Percentiles rank a stretch among this genome's conserved stretches.
phyloP scores from a whole-genome alignment of 2,329 filamentous ascomycete genomes.

The Tetracladium maxilliforme region DNA sequence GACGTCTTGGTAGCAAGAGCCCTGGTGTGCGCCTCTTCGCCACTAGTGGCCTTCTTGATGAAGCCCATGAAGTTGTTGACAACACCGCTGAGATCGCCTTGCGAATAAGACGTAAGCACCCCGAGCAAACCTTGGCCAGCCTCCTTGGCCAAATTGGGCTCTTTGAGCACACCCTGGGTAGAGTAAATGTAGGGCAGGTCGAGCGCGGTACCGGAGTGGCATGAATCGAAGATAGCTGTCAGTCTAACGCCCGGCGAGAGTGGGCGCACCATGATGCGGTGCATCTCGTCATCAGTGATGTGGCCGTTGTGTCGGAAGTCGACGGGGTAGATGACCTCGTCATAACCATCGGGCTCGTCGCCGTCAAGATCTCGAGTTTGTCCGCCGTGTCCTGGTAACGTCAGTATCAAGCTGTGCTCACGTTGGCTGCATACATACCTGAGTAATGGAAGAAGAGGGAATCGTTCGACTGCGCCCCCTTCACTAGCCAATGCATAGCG shows the following conservation, averaged over 20 bases:
- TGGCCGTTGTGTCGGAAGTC: slow-evolving; percentile 69
- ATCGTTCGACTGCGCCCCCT: slow-evolving; percentile 83
- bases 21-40: slow-evolving; percentile 64
- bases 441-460: slow-evolving; percentile 98
- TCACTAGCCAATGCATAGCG: slow-evolving; percentile 96
- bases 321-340: slow-evolving; percentile 74
- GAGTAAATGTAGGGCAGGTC: slow-evolving; percentile 57
- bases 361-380: slow-evolving; percentile 68
- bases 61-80: slow-evolving; percentile 67
- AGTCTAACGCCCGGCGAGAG: slow-evolving; percentile 71
- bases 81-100: slow-evolving; percentile 73
- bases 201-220: slow-evolving; percentile 51
- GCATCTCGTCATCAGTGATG: slow-evolving; percentile 66
- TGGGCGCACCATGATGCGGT: slow-evolving; percentile 61
- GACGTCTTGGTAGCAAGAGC: slow-evolving; percentile 83
- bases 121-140: slow-evolving; percentile 48
- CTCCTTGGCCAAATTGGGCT: slow-evolving; percentile 53
- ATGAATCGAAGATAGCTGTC: slow-evolving; percentile 56
- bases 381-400: slow-evolving; percentile 54
- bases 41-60: slow-evolving; percentile 74
- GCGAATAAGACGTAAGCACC: slow-evolving; percentile 40
- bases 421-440: slow-evolving; percentile 33
- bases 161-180: slow-evolving; percentile 53
- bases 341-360: slow-evolving; percentile 69
- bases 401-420: neutral